Percentiles rank a stretch among this genome's conserved stretches.
phyloP scores from a whole-genome alignment of 805 yeast species.

The Saturnispora mendoncae region DNA sequence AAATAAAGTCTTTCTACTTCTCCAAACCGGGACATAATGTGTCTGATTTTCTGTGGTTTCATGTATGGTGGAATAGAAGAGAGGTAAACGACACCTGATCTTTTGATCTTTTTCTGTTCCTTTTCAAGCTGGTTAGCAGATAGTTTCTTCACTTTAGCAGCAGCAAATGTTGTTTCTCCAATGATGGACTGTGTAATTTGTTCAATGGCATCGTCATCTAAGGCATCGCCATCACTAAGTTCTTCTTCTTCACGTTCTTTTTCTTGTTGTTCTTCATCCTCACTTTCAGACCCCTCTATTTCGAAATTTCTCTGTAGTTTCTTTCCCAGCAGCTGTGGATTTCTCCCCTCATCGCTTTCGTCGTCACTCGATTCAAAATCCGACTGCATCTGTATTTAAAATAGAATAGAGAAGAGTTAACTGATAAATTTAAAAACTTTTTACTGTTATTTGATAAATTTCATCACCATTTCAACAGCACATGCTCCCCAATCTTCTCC shows the following conservation, averaged over 20 bases:
- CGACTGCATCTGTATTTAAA: constrained; percentile 1
- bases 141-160: constrained; percentile 41
- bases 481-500: constrained; percentile 99
- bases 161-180: constrained; percentile 24
- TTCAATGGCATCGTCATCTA: constrained; percentile 17
- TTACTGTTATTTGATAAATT: constrained; percentile 21
- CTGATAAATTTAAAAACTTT: background rate
- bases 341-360: background rate
- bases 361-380: constrained; percentile 8
- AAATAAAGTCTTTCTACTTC: constrained; percentile 77
- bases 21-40: constrained; percentile 74
- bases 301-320: constrained; percentile 9
- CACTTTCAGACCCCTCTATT: constrained; percentile 17
- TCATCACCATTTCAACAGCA: constrained; percentile 86
- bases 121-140: constrained; percentile 47
- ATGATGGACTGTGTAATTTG: constrained; percentile 15
- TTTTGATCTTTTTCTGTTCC: constrained; percentile 47
- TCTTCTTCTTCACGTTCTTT: constrained; percentile 19
- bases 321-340: constrained; percentile 1
- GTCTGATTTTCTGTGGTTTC: constrained; percentile 89
- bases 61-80: constrained; percentile 92
- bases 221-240: constrained; percentile 11
- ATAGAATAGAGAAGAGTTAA: background rate
- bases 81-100: constrained; percentile 87
- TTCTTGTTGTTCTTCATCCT: constrained; percentile 16